Base-by-base conservation (phyloP, 2,329 filamentous ascomycete genomes). In the Fusarium musae region DNA sequence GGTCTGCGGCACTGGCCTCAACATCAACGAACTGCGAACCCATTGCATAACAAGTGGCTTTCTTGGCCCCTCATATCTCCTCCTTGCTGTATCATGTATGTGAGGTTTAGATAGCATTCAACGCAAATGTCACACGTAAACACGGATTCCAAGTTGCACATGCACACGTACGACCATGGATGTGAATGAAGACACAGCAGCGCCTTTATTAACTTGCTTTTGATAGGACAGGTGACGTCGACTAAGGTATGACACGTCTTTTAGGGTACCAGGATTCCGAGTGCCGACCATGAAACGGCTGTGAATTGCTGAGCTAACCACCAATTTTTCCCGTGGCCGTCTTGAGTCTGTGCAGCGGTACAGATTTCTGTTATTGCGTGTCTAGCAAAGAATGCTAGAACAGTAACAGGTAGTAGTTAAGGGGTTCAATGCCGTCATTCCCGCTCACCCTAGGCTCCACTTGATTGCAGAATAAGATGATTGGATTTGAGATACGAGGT, bases 371-470 rank as follows among this genome's bases (percentile, higher is more conserved):
- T 59, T 56, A 50, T 53, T 66, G 60, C 30, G 30, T 37, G 59
- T 59, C 59, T 59, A 32, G 32, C 16, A 46, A 54, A 40, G 53
- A 52, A 39, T 58, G 39, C 30, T 30, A 34, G 30, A 50, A 34
- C 16, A 11, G 21, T 50, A 17, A 30, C 28, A 30, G 19, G 47
- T 57, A 23, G 23, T 23, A 23, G 23, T 23, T 23, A 59, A 63
- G 66, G 72, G 61, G 42, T 36, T 59, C 23, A 57, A 60, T 70
- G 67, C 53, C 53, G 67, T 69, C 66, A 72, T 70, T 75, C 60
- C 62, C 60, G 43, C 62, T 50, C 32, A 50, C 43, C 39, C 56
- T 68, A 44, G 50, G 32, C 61, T 39, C 73, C 66, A 74, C 75
- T 66, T 54, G 52, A 32, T 53, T 69, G 40, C 44, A 69, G 56